Base-by-base conservation (phyloP, 495 filamentous ascomycete genomes). In the Aspergillus incahuasiensis region DNA sequence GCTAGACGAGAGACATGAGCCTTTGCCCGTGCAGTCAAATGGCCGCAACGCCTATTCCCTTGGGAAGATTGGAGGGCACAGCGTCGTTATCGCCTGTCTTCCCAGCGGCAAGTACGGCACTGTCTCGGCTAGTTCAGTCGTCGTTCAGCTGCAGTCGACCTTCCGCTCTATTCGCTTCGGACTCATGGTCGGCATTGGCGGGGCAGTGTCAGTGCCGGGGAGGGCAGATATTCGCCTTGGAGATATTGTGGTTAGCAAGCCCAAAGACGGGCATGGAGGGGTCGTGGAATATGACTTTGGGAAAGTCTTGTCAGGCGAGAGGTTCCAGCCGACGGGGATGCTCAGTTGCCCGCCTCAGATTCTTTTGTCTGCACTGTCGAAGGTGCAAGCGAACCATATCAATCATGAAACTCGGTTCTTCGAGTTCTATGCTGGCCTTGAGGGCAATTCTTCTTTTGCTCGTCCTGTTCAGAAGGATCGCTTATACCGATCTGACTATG, bases 241-340 rank as follows among this genome's bases (percentile, higher is more conserved):
- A 20, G 43, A 41, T 43, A 32, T 49, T 11, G 53, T 41, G 21
- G 53, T 41, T 21, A 30, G 48, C 11, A 18, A 52, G 20, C 48
- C 35, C 0, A 41, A 35, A 8, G 8, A 28, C 25, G 25, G 25
- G 0, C 54, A 54, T 39, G 60, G 63, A 18, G 73, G 73, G 9
- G 74, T 78, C 1, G 59, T 78, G 0, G 70, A 77, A 52, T 79
- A 71, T 46, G 67, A 78, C 43, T 53, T 64, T 13, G 74, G 73
- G 3, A 75, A 73, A 48, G 18, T 30, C 7, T 12, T 22, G 12
- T 1, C 1, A 21, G 32, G 48, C 12, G 48, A 35, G 4, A 4
- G 34, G 7, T 67, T 70, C 48, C 45, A 46, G 46, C 59, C 58
- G 20, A 72, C 60, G 11, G 69, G 70, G 0, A 53, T 50, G 12